phyloP scores from a whole-genome alignment of 116 monocot species.

The Dioscorea cayenensis region DNA sequence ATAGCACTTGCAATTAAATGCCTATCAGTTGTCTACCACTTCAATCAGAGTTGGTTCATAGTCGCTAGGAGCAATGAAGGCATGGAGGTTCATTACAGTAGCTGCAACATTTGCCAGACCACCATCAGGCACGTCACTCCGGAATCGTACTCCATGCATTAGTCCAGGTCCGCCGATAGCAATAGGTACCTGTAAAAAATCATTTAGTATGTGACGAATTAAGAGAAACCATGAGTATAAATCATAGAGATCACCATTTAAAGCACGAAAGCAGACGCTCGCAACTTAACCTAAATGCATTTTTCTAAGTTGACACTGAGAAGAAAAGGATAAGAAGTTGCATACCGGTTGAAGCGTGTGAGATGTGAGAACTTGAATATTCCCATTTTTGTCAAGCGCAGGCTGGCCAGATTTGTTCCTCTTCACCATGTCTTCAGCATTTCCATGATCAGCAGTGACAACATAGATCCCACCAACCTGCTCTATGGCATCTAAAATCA shows the following conservation, averaged over 20 bases:
- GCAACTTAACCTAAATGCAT: no score
- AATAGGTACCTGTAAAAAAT: slow-evolving; percentile 67
- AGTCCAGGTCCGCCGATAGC: slow-evolving; percentile 96
- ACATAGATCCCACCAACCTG: slow-evolving; percentile 86
- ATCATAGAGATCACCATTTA: no score
- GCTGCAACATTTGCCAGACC: slow-evolving; percentile 98
- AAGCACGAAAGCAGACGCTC: no score
- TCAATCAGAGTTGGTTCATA: slow-evolving; percentile 96
- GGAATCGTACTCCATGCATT: slow-evolving; percentile 55
- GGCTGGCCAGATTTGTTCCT: slow-evolving; percentile 73
- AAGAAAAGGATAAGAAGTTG: no score
- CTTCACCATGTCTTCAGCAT: slow-evolving; percentile 94
- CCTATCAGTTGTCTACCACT: slow-evolving; percentile 53
- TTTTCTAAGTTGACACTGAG: no score
- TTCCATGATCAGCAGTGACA: slow-evolving; percentile 93
- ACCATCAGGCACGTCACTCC: slow-evolving; percentile 54
- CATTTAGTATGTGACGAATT: no score
- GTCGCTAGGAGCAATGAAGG: slow-evolving; percentile 74
- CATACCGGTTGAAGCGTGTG: slow-evolving; percentile 83
- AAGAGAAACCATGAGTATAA: no score
- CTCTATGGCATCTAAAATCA: slow-evolving; percentile 78
- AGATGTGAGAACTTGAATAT: slow-evolving; percentile 81
- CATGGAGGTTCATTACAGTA: slow-evolving; percentile 94
- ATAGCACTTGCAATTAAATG: neutral
- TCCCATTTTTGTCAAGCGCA: slow-evolving; percentile 56